A percentile compares a stretch with the other conserved stretches of the same genome.
phyloP scores from a whole-genome alignment of 2,329 filamentous ascomycete species.

The Fusarium setosum region DNA sequence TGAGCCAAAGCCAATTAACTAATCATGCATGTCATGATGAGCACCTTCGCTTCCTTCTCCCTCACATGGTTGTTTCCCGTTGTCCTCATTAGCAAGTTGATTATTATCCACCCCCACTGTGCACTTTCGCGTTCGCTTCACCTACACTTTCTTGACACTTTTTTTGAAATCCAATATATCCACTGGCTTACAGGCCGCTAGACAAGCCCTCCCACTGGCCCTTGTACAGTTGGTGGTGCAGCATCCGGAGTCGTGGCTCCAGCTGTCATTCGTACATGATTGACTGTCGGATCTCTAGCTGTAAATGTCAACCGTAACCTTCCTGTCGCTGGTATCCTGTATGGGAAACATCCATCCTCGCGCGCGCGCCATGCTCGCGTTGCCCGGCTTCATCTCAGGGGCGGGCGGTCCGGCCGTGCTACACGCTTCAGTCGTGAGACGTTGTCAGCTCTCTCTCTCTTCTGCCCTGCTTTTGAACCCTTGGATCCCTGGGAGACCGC shows the following conservation, averaged over 20 bases:
- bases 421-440: constrained; percentile 37
- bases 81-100: constrained; percentile 3
- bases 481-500: too few relatives aligned
- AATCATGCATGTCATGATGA: constrained; percentile 43
- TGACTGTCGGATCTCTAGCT: constrained; percentile 25
- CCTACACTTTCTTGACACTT: too few relatives aligned
- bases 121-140: constrained; percentile 12
- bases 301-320: constrained; percentile 19
- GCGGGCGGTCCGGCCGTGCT: constrained; percentile 28
- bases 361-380: constrained; percentile 27
- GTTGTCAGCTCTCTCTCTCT: constrained; percentile 28
- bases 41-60: constrained; percentile 16
- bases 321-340: constrained; percentile 1
- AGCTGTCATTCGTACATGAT: constrained; percentile 33
- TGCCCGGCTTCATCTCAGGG: constrained; percentile 40
- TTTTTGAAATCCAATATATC: constrained; percentile 17
- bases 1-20: constrained; percentile 39
- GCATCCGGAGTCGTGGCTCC: neutral
- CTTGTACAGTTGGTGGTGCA: constrained; percentile 13
- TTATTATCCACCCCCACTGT: constrained; percentile 2
- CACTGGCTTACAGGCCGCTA: constrained; percentile 22
- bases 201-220: constrained; percentile 17
- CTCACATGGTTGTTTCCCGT: constrained; percentile 8
- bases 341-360: constrained; percentile 17
- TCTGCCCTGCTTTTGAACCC: constrained; percentile 24